Conservation (phyloP, 176 grass and related monocot genomes). For the Aegilops tauschii region DNA sequence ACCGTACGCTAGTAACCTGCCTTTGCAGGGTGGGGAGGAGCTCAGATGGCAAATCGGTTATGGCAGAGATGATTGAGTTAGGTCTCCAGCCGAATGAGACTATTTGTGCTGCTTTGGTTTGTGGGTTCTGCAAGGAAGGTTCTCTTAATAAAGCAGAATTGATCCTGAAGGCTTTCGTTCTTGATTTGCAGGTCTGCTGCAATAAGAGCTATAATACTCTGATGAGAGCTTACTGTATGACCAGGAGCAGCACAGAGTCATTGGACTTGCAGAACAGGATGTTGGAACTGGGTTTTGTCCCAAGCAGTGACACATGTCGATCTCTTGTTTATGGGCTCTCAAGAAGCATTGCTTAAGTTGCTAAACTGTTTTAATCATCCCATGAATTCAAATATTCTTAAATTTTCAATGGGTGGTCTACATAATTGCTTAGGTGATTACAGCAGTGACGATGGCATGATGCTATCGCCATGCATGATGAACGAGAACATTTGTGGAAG, state of each 20-base stretch:
- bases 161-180: slow-evolving; percentile 51
- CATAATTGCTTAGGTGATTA: background rate
- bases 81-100: slow-evolving; percentile 32
- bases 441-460: background rate
- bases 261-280: slow-evolving; percentile 71
- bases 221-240: slow-evolving; percentile 54
- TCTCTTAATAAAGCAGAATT: slow-evolving; percentile 61
- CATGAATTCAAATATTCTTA: background rate
- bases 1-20: slow-evolving; percentile 39
- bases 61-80: slow-evolving; percentile 56
- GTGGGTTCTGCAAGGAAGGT: slow-evolving; percentile 62
- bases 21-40: slow-evolving; percentile 64
- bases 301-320: slow-evolving; percentile 67
- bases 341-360: slow-evolving; percentile 33
- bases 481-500: background rate
- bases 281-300: slow-evolving; percentile 67
- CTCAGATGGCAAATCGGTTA: slow-evolving; percentile 45
- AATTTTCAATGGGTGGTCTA: background rate
- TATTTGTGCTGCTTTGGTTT: slow-evolving; percentile 73
- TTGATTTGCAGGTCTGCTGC: slow-evolving; percentile 59
- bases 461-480: background rate
- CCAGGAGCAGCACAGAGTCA: slow-evolving; percentile 40
- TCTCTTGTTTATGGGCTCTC: slow-evolving; percentile 65
- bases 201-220: slow-evolving; percentile 61
- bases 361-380: background rate